A percentile compares a stretch with the other conserved stretches of the same genome.
These are phyloP conservation scores for Salix purpurea DNA, from an alignment of 345 rosid species.

Conservation along the genomic window DNA sequence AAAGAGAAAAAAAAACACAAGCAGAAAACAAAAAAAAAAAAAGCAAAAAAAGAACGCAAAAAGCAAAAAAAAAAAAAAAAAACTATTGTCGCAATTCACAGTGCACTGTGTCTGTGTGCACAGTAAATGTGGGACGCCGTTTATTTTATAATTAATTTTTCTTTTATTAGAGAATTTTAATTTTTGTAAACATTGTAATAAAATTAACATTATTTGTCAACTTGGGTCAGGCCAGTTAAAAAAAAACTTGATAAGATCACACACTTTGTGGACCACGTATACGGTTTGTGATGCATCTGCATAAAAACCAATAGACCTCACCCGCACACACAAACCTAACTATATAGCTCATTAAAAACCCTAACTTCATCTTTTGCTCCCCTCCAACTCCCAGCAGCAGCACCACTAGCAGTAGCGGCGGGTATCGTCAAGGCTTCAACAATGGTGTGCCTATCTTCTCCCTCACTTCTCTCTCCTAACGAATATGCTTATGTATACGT, in stretches of 20 bases:
- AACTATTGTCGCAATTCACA: no score
- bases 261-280: background rate
- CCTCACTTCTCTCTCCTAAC: background rate
- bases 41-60: no score
- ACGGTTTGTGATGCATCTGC: background rate
- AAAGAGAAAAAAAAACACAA: no score
- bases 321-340: background rate
- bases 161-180: no score
- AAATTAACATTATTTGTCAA: no score
- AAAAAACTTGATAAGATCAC: background rate
- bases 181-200: no score
- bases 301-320: background rate
- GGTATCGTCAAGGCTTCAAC: background rate
- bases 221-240: background rate
- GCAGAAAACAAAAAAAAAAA: no score
- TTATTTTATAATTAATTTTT: no score
- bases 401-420: slow-evolving; percentile 9
- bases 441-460: slow-evolving; percentile 44
- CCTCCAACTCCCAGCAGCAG: background rate
- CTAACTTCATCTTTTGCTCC: slow-evolving; percentile 22
- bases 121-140: no score
- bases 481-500: background rate
- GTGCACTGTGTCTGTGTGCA: no score
- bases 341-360: slow-evolving; percentile 37
- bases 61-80: no score